Conservation (phyloP, 352 stramenopile genomes). For the Phytophthora citricola region DNA sequence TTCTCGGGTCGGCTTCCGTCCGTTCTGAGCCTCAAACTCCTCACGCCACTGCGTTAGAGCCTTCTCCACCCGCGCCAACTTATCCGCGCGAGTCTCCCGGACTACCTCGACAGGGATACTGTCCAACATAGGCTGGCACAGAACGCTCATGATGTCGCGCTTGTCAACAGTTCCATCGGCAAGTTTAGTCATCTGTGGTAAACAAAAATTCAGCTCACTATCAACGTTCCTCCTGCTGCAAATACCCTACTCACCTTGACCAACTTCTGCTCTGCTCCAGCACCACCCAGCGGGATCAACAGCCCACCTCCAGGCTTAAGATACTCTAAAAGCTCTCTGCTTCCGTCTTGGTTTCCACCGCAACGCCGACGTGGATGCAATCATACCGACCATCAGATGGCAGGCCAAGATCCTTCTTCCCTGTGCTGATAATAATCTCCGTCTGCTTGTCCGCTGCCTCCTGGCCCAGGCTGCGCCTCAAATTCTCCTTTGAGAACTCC, state of each 20-base stretch:
- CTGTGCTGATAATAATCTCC: constrained; percentile 47
- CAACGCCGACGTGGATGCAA: constrained; percentile 84
- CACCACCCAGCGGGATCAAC: constrained; percentile 69
- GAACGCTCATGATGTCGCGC: constrained; percentile 82
- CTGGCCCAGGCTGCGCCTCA: constrained; percentile 53
- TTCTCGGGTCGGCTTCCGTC: constrained; percentile 60
- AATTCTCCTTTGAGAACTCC: constrained; percentile 69
- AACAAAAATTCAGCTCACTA: constrained; percentile 15
- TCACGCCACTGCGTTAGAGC: constrained; percentile 73
- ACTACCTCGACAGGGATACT: constrained; percentile 51
- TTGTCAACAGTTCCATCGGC: constrained; percentile 63
- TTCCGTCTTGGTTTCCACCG: constrained; percentile 77
- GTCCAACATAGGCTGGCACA: constrained; percentile 85
- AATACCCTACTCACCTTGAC: constrained; percentile 64
- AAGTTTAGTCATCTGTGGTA: constrained; percentile 71
- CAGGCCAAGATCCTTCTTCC: constrained; percentile 52
- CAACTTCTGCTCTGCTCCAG: constrained; percentile 75
- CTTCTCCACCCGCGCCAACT: constrained; percentile 62
- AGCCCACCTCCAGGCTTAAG: constrained; percentile 76
- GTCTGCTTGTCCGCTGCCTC: constrained; percentile 47
- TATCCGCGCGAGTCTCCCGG: constrained; percentile 64
- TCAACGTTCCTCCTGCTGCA: neutral
- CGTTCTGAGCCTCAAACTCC: constrained; percentile 59
- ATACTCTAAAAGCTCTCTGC: constrained; percentile 72
- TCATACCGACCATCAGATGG: constrained; percentile 52